Evolutionary conservation across 371 early-diverging fungal genomes (phyloP), one percentile per base, ranked within the genome.

Genomic region (Mortierella sp.): DNA sequence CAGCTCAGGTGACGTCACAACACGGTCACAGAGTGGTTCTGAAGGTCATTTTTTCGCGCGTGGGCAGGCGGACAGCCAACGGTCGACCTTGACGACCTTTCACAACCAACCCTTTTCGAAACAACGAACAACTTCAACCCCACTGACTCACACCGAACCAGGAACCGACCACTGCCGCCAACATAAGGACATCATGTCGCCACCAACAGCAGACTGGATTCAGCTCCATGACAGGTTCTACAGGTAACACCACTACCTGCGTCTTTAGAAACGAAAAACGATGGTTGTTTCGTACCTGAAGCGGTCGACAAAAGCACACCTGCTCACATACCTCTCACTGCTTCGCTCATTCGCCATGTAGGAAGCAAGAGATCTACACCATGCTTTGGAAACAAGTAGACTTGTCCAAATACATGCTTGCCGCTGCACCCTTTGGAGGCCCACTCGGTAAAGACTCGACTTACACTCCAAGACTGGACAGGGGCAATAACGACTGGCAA

Each of bases 341-440:
- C 60, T 43, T 18, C n/a, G 51, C 51, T 49, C 27, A 70, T 48
- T 32, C 46, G 35, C 54, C n/a, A 65, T 38, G 73, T 82, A 95
- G 94, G 80, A 93, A 95, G 81, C 94, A 95, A 78, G 94, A 94
- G 81, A 87, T 96, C 29, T 98, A 98, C 82, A 88, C 94, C n/a
- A 91, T 98, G 92, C 88, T 93, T 74, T 98, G 98, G 99, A 93
- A 93, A 43, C 94, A 95, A 43, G 89, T 97, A 11, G 96, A 98
- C 84, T 89, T 98, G 35, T 93, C 94, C 1, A 95, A 96, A 77
- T 96, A 90, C 83, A 90, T 95, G 80, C 92, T 97, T 55, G 95
- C 97, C 0, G 95, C 94, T 0, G 96, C 98, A 21, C 95, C 96
- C 3, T 95, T 93, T 89, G 99, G 97, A 48, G 99, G 99, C 16